Evolutionary conservation across 179 eudicot species (phyloP).

Genomic region (Dionaea muscipula): DNA sequence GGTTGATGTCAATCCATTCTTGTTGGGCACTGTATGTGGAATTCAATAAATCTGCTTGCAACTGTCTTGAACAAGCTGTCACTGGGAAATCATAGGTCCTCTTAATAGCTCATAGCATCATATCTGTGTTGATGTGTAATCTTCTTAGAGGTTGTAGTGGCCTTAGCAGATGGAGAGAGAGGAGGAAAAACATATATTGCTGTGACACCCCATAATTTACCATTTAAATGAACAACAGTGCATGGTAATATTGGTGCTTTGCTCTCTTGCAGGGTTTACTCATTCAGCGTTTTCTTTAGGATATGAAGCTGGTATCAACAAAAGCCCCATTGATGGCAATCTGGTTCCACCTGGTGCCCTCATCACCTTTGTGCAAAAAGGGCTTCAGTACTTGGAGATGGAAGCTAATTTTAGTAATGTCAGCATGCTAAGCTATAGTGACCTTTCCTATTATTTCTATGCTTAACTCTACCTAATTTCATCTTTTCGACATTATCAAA

Average conservation of each 20-base stretch:
- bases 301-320: slow-evolving; percentile 73
- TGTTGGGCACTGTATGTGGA: too few relatives aligned
- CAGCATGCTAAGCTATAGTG: slow-evolving; percentile 17
- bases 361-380: slow-evolving; percentile 84
- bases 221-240: neutral
- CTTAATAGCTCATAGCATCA: too few relatives aligned
- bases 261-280: slow-evolving; percentile 47
- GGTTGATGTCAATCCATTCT: too few relatives aligned
- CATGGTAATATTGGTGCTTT: neutral
- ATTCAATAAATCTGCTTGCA: too few relatives aligned
- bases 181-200: neutral
- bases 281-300: slow-evolving; percentile 88
- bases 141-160: neutral
- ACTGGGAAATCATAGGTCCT: too few relatives aligned
- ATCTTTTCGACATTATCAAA: slow-evolving; percentile 2
- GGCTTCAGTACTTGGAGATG: slow-evolving; percentile 86
- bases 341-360: slow-evolving; percentile 90
- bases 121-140: neutral
- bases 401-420: slow-evolving; percentile 79
- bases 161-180: neutral
- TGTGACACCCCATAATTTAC: neutral
- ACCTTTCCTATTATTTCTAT: neutral
- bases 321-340: slow-evolving; percentile 80
- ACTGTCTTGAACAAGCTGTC: too few relatives aligned
- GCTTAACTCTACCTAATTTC: too few relatives aligned